Percentiles rank a stretch among this genome's conserved stretches.
phyloP scores from a whole-genome alignment of 805 yeast genomes.

The Vanderwaltozyma verrucispora region DNA sequence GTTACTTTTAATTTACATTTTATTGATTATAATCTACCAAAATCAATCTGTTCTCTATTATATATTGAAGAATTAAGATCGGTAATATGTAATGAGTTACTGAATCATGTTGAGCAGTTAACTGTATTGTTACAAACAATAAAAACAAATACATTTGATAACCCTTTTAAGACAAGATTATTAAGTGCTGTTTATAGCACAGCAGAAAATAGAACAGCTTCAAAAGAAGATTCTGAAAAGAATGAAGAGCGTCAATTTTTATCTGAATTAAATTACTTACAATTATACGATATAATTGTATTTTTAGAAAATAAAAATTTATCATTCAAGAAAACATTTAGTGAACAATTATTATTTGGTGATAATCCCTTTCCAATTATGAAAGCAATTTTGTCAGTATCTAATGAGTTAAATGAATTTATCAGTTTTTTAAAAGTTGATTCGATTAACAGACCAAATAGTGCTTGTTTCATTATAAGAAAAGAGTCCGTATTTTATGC shows the following conservation, averaged over 20 bases:
- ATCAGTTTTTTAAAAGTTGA: neutral
- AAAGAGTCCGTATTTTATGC: slow-evolving; percentile 48
- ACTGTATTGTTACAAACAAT: neutral
- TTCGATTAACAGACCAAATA: neutral
- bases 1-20: too few species aligned
- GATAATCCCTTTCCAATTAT: slow-evolving; percentile 41
- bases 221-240: slow-evolving; percentile 3
- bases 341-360: slow-evolving; percentile 57
- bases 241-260: slow-evolving; percentile 6
- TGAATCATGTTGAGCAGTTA: neutral
- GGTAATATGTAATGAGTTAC: neutral
- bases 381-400: slow-evolving; percentile 28
- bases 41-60: too few species aligned
- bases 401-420: slow-evolving; percentile 18
- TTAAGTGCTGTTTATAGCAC: neutral
- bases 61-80: neutral
- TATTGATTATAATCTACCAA: too few species aligned
- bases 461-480: slow-evolving; percentile 10
- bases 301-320: slow-evolving; percentile 49
- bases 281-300: slow-evolving; percentile 43
- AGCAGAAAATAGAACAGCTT: neutral
- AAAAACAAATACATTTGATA: neutral
- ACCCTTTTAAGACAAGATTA: neutral
- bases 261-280: slow-evolving; percentile 25
- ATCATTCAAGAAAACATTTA: slow-evolving; percentile 50